Evolutionary conservation across 2,329 filamentous ascomycete species (phyloP), one percentile per base, ranked within the genome.

Genomic region (Metarhizium guizhouense): DNA sequence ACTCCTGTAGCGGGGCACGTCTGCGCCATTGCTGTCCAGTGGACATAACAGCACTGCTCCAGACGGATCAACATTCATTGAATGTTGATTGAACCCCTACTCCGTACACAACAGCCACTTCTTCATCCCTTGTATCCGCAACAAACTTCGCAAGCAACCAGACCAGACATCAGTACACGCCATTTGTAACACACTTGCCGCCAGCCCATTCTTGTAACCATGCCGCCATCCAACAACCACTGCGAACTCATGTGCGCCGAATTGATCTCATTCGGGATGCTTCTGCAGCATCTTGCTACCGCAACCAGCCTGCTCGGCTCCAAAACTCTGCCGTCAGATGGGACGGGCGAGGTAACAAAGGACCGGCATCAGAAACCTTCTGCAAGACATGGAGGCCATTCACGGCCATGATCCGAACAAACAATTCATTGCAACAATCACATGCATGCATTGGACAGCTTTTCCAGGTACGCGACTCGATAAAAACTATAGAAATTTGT

Each of bases 191-290:
- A 3, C 32, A 11, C 32, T 34, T 6, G 40, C n/a, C 2, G 42
- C 18, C 18, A 45, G 42, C 16, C 16, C 16, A 1, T 7, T 6
- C 16, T 6, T 10, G 42, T 18, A 45, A 11, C n/a, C 45, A 55
- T 53, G 49, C 51, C 45, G 32, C 48, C 54, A n/a, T 45, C 43
- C 13, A 32, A 13, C 16, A 30, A 5, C 16, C 60, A 66, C 51
- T 72, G 70, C 58, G 60, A 69, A 20, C 54, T 56, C 20, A 61
- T 65, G 51, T 71, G 70, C 55, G 69, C 68, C 30, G 57, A 70
- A 30, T 62, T 73, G 52, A 64, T 73, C 29, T 70, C 70, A 4
- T 66, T 73, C 56, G 71, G 67, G 38, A 67, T 72, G 32, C 57
- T 71, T 20, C 63, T 73, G 4, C 70, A 73, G 38, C 54, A 67